These are phyloP conservation scores for Pythium vanterpoolii DNA, from an alignment of 352 stramenopile species.

Conservation along the genomic window DNA sequence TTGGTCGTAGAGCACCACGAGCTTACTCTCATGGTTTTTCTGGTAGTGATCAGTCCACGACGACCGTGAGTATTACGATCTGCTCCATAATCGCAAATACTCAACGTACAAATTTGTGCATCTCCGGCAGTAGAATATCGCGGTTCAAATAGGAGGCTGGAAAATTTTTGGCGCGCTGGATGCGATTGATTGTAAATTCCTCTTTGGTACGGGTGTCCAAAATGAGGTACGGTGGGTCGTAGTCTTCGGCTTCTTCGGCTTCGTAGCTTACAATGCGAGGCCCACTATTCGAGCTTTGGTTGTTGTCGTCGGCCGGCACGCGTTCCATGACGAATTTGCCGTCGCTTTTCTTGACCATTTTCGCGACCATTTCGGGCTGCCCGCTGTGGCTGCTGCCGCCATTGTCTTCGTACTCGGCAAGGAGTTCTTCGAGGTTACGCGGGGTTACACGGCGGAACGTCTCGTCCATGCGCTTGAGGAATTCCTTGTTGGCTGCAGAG, in stretches of 20 bases:
- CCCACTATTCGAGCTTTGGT: slow-evolving; percentile 32
- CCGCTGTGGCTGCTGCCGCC: slow-evolving; percentile 27
- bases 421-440: slow-evolving; percentile 68
- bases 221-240: slow-evolving; percentile 72
- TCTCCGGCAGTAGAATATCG: slow-evolving; percentile 63
- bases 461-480: slow-evolving; percentile 78
- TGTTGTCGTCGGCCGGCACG: slow-evolving; percentile 40
- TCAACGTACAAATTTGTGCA: slow-evolving; percentile 65
- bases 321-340: slow-evolving; percentile 72
- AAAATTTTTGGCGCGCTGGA: slow-evolving; percentile 67
- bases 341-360: slow-evolving; percentile 66
- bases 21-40: slow-evolving; percentile 75
- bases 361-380: slow-evolving; percentile 68
- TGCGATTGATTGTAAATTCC: slow-evolving; percentile 66
- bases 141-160: slow-evolving; percentile 54
- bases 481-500: slow-evolving; percentile 66
- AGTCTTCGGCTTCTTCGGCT: slow-evolving; percentile 70
- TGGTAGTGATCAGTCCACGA: too few species aligned
- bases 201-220: slow-evolving; percentile 68
- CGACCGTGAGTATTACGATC: too few species aligned
- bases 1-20: slow-evolving; percentile 78
- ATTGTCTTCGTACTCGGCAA: slow-evolving; percentile 68
- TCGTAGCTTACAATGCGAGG: slow-evolving; percentile 78
- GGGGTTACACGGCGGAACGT: slow-evolving; percentile 71
- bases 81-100: too few species aligned